Percentiles rank a stretch among this genome's conserved stretches.
These are phyloP conservation scores for Trichophyton schoenleinii DNA, from an alignment of 2,329 filamentous ascomycete genomes.

Conservation along the genomic window DNA sequence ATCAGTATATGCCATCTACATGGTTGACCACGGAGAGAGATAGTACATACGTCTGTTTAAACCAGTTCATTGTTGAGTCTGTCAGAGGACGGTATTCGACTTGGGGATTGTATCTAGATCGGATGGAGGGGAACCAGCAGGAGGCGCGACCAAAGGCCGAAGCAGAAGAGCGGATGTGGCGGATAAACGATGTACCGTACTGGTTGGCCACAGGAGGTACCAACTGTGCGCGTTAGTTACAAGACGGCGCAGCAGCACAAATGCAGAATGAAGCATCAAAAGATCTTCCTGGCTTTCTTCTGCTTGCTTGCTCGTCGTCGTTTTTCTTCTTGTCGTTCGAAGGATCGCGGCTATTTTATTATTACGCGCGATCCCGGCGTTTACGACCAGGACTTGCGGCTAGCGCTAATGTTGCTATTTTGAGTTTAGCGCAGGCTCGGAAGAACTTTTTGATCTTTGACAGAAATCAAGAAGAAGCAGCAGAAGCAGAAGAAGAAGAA, in stretches of 20 bases:
- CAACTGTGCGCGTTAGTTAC: neutral
- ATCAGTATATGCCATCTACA: constrained; percentile 35
- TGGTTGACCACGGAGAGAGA: constrained; percentile 25
- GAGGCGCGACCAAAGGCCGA: neutral
- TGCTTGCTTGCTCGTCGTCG: neutral
- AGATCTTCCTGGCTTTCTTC: neutral
- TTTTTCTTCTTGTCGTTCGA: neutral
- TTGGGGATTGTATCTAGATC: neutral
- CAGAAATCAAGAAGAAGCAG: neutral
- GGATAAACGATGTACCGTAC: constrained; percentile 3
- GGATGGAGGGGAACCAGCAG: neutral
- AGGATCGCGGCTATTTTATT: neutral
- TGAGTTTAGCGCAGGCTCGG: neutral
- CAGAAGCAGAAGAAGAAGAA: neutral
- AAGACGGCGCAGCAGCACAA: neutral
- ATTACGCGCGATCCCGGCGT: neutral
- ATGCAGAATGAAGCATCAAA: neutral
- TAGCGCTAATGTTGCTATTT: neutral
- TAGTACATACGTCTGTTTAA: constrained; percentile 66
- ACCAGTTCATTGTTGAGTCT: constrained; percentile 72
- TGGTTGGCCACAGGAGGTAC: neutral
- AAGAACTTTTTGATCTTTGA: neutral
- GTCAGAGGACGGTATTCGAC: neutral
- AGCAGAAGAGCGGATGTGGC: neutral
- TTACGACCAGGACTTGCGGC: neutral